Evolutionary conservation across 2,329 filamentous ascomycete species (phyloP).

Genomic region (Leptographium lundbergii): DNA sequence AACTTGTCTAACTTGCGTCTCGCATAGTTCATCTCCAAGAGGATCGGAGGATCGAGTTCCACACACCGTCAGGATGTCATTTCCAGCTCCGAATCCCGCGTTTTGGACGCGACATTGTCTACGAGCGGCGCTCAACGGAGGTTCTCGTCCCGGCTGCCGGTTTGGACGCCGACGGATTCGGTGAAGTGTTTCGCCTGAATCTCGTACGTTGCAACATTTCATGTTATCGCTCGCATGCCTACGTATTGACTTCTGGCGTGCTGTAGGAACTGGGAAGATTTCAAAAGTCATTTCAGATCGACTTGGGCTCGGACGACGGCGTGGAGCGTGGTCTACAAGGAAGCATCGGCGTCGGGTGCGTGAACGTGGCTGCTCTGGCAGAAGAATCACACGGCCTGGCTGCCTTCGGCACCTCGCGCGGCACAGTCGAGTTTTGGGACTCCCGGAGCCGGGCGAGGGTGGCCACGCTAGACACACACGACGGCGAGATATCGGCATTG

Average conservation of each 20-base stretch:
- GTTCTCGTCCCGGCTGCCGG: conserved; percentile 80
- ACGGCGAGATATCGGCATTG: conserved; percentile 71
- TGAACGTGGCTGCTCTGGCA: conserved; percentile 78
- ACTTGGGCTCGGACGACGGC: conserved; percentile 75
- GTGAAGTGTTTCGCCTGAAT: conserved; percentile 88
- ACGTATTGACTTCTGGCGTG: background rate
- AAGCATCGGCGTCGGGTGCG: conserved; percentile 70
- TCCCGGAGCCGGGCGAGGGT: conserved; percentile 70
- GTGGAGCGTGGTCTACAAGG: conserved; percentile 68
- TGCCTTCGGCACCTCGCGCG: conserved; percentile 85
- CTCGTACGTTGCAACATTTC: conserved; percentile 25
- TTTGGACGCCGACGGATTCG: conserved; percentile 70
- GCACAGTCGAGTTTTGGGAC: conserved; percentile 98
- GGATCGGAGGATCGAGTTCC: conserved; percentile 85
- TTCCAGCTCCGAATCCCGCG: conserved; percentile 81
- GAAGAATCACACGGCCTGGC: conserved; percentile 81
- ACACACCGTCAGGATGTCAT: conserved; percentile 78
- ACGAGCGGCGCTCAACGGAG: conserved; percentile 72
- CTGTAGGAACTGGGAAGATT: conserved; percentile 66
- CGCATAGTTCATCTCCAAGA: conserved; percentile 82
- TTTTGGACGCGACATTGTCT: conserved; percentile 82
- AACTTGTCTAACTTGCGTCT: conserved; percentile 56
- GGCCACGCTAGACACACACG: conserved; percentile 57
- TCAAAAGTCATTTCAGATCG: conserved; percentile 86
- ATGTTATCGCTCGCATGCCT: background rate